These are phyloP conservation scores for Venturia asperata DNA, from an alignment of 2,329 filamentous ascomycete genomes.

Conservation along the genomic window DNA sequence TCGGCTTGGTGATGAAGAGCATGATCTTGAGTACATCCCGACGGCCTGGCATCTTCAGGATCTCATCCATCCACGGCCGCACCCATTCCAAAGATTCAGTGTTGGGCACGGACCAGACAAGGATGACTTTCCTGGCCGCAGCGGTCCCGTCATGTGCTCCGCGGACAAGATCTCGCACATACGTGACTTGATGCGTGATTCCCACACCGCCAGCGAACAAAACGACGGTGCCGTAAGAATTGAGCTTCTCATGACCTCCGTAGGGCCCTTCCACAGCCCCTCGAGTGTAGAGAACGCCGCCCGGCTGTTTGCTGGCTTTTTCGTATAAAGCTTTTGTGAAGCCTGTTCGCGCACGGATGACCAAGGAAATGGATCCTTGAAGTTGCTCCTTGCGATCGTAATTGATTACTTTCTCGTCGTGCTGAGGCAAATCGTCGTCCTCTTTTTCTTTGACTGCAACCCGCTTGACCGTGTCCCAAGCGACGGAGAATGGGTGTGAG, in stretches of 20 bases:
- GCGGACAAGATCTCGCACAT: slow-evolving; percentile 63
- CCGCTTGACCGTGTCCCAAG: slow-evolving; percentile 30
- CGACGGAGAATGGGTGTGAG: slow-evolving; percentile 45
- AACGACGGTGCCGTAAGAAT: slow-evolving; percentile 70
- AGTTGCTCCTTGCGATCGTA: slow-evolving; percentile 16
- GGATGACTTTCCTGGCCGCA: slow-evolving; percentile 61
- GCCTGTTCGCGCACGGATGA: slow-evolving; percentile 67
- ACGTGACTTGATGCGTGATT: slow-evolving; percentile 71
- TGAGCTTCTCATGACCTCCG: slow-evolving; percentile 60
- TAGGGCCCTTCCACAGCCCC: slow-evolving; percentile 73
- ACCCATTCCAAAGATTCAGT: slow-evolving; percentile 59
- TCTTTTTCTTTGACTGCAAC: slow-evolving; percentile 2
- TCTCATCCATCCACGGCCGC: slow-evolving; percentile 58
- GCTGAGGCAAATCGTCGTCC: slow-evolving; percentile 23
- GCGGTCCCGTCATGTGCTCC: slow-evolving; percentile 63
- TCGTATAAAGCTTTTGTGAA: slow-evolving; percentile 65
- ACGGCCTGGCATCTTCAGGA: slow-evolving; percentile 52
- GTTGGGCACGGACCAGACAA: slow-evolving; percentile 74
- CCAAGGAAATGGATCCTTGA: slow-evolving; percentile 51
- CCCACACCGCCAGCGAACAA: slow-evolving; percentile 76
- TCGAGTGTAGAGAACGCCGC: slow-evolving; percentile 53
- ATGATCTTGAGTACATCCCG: slow-evolving; percentile 53
- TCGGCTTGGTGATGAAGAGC: slow-evolving; percentile 57
- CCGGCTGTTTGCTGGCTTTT: slow-evolving; percentile 42
- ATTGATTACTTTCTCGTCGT: slow-evolving; percentile 12